phyloP scores from a whole-genome alignment of 352 stramenopile genomes.

The Phytophthora kernoviae region DNA sequence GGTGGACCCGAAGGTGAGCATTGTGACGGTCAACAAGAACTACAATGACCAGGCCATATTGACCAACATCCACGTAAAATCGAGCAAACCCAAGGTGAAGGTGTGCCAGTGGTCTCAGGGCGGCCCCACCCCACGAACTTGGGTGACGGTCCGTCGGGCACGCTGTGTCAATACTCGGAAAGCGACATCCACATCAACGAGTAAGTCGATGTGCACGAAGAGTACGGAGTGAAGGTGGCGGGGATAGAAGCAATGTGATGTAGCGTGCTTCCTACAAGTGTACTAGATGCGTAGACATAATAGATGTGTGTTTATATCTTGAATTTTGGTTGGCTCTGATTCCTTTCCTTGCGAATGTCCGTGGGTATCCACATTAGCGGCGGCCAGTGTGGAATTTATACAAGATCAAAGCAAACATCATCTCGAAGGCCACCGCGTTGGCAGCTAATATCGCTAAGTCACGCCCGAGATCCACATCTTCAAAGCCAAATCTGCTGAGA shows the following conservation, averaged over 20 bases:
- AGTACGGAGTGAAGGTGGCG: too few relatives aligned
- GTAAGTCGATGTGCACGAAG: slow-evolving; percentile 1
- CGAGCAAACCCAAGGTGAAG: not conserved
- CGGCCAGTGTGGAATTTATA: slow-evolving; percentile 32
- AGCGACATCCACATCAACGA: slow-evolving; percentile 29
- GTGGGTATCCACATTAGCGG: too few relatives aligned
- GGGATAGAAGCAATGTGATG: not conserved
- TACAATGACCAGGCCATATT: not conserved
- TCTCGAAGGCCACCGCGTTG: slow-evolving; percentile 50
- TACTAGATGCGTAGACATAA: not conserved
- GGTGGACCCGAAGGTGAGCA: not conserved
- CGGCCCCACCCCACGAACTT: slow-evolving; percentile 6
- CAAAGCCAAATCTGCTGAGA: slow-evolving; percentile 49
- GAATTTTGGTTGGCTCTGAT: too few relatives aligned
- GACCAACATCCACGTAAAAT: not conserved
- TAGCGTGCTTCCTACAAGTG: not conserved
- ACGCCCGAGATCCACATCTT: slow-evolving; percentile 40
- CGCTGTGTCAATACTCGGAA: slow-evolving; percentile 27
- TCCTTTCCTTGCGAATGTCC: too few relatives aligned
- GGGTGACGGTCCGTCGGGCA: slow-evolving; percentile 11
- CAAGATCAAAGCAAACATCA: slow-evolving; percentile 46
- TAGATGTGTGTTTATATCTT: not conserved
- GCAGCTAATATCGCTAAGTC: slow-evolving; percentile 53
- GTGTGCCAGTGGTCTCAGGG: slow-evolving; percentile 12
- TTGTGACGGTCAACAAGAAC: slow-evolving; percentile 3